Evolutionary conservation across 2,329 filamentous ascomycete genomes (phyloP).

Genomic region (Cladophialophora bantiana): DNA sequence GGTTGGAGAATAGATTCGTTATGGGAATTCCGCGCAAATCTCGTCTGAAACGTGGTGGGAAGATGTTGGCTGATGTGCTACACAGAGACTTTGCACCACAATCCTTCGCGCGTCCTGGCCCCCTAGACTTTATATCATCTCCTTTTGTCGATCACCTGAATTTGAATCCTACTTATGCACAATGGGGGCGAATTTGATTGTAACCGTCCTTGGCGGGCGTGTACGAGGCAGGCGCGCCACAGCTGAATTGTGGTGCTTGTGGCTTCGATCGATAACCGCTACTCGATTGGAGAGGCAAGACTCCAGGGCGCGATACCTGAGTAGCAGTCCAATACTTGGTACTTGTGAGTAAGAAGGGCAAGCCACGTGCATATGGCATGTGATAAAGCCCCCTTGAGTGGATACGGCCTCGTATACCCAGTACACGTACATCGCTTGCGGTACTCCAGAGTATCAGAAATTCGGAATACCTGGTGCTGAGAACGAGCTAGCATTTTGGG

Average conservation of each 20-base stretch:
- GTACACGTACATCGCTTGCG: too few species aligned
- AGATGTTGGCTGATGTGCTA: constrained; percentile 3
- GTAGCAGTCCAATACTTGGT: too few species aligned
- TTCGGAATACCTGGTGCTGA: too few species aligned
- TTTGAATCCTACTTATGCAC: constrained; percentile 12
- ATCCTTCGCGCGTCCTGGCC: constrained; percentile 9
- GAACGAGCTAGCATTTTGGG: too few species aligned
- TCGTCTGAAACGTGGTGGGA: neutral
- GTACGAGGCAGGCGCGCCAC: constrained; percentile 8
- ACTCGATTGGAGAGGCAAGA: neutral
- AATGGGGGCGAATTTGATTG: constrained; percentile 17
- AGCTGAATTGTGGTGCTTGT: constrained; percentile 20
- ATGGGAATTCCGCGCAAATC: neutral
- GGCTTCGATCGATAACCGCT: constrained; percentile 9
- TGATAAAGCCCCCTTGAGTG: neutral
- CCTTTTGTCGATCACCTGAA: constrained; percentile 8
- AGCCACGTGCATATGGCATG: constrained; percentile 2
- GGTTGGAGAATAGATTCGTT: neutral
- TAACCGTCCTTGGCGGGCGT: neutral
- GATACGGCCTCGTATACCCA: neutral
- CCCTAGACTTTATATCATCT: neutral
- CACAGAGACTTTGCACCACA: constrained; percentile 1
- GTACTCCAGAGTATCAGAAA: too few species aligned
- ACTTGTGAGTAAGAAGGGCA: neutral
- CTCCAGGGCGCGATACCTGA: neutral